Percentiles rank a stretch among this genome's conserved stretches.
Conservation (phyloP, 2,329 filamentous ascomycete genomes). For the Fusarium begoniae region DNA sequence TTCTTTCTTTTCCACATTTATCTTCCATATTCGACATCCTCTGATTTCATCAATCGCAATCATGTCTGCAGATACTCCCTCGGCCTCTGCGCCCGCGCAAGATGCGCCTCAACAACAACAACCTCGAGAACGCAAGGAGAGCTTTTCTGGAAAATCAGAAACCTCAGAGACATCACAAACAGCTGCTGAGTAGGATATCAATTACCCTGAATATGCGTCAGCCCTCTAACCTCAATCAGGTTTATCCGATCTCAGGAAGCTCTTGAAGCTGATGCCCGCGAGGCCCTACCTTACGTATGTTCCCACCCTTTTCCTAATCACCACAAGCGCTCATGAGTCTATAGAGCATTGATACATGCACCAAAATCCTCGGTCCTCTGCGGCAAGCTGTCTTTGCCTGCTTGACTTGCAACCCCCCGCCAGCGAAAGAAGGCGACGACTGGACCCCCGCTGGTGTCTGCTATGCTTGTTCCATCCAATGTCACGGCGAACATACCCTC, state of each 20-base stretch:
- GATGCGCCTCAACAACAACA: conserved; percentile 38
- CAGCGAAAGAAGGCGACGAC: conserved; percentile 64
- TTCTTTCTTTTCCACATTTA: background rate
- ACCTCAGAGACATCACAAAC: conserved; percentile 74
- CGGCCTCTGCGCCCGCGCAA: conserved; percentile 38
- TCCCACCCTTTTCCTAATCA: background rate
- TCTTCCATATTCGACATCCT: background rate
- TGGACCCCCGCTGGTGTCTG: conserved; percentile 79
- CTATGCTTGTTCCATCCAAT: conserved; percentile 96
- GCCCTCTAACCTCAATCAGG: conserved; percentile 52
- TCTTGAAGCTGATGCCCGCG: conserved; percentile 93
- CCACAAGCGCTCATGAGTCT: conserved; percentile 29
- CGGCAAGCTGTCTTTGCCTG: conserved; percentile 93
- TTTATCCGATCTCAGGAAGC: conserved; percentile 90
- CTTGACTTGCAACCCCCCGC: conserved; percentile 89
- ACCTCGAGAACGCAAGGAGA: conserved; percentile 58
- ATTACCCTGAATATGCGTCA: fast-evolving
- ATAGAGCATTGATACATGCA: conserved; percentile 93
- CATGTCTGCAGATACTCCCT: conserved; percentile 52
- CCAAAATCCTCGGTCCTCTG: conserved; percentile 85
- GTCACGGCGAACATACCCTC: conserved; percentile 92
- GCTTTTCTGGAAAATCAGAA: conserved; percentile 66
- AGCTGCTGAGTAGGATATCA: conserved; percentile 69
- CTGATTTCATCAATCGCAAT: conserved; percentile 11
- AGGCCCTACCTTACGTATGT: conserved; percentile 89